phyloP scores from a whole-genome alignment of 306 rosid genomes.

The apple (Malus domestica) region DNA sequence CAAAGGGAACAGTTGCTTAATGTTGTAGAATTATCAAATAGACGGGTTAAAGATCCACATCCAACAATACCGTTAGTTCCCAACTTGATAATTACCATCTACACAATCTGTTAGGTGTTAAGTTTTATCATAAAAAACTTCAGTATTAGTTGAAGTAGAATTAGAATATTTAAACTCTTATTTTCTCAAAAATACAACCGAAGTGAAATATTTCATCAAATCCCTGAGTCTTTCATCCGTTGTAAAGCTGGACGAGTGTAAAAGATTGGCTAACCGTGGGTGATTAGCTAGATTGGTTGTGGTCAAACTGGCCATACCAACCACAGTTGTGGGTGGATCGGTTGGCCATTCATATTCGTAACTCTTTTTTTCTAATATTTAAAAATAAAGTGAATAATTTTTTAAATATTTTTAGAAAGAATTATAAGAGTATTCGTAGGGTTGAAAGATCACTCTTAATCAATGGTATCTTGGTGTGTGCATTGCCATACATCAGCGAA shows the following conservation, averaged over 20 bases:
- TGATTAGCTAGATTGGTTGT: not conserved
- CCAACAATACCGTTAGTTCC: no score
- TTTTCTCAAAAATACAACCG: no score
- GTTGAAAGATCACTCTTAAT: not conserved
- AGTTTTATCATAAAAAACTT: no score
- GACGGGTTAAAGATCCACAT: no score
- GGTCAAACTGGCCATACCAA: not conserved
- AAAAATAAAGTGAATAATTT: not conserved
- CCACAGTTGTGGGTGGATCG: not conserved
- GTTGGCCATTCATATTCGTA: not conserved
- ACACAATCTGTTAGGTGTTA: no score
- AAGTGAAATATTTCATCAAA: no score
- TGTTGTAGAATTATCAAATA: no score
- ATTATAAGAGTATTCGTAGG: not conserved
- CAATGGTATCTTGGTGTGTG: not conserved
- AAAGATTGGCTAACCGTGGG: not conserved
- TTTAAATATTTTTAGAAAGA: not conserved
- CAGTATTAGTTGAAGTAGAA: no score
- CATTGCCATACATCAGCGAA: no score
- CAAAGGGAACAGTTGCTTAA: not conserved
- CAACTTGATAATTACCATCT: rapidly evolving
- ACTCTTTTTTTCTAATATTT: not conserved
- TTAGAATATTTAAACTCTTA: no score
- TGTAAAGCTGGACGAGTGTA: not conserved
- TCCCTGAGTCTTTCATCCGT: no score